Evolutionary conservation across 495 filamentous ascomycete species (phyloP).

Genomic region (Talaromyces borbonicus): DNA sequence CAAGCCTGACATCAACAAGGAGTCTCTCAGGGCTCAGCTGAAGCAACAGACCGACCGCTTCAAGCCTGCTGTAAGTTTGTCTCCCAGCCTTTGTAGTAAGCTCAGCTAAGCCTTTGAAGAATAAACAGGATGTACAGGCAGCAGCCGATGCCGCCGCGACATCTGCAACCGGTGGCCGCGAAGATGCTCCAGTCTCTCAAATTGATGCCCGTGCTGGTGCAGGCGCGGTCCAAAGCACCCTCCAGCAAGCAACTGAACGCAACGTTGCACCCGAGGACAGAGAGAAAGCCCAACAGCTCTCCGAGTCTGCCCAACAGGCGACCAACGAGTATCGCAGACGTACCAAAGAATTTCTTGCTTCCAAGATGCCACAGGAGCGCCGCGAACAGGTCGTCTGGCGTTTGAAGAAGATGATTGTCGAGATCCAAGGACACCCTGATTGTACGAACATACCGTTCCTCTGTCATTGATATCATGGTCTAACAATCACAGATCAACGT

Average conservation of each 20-base stretch:
- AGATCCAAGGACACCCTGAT: constrained; percentile 88
- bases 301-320: constrained; percentile 23
- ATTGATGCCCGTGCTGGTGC: constrained; percentile 46
- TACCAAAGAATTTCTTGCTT: constrained; percentile 60
- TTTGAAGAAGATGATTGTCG: constrained; percentile 94
- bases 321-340: constrained; percentile 29
- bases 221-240: constrained; percentile 34
- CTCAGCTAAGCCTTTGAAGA: too few relatives aligned
- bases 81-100: too few relatives aligned
- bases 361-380: constrained; percentile 87
- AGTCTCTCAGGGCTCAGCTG: constrained; percentile 57
- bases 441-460: constrained; percentile 38
- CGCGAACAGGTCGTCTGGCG: constrained; percentile 89
- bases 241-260: constrained; percentile 38
- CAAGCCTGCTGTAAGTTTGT: constrained; percentile 39
- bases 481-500: constrained; percentile 49
- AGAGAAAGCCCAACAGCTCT: constrained; percentile 42
- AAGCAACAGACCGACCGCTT: constrained; percentile 51
- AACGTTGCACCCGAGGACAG: constrained; percentile 36
- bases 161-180: constrained; percentile 32
- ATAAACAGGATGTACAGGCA: constrained; percentile 34
- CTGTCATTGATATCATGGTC: constrained; percentile 8
- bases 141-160: constrained; percentile 47
- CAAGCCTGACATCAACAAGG: constrained; percentile 64
- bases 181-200: constrained; percentile 35